Conservation (phyloP, 805 yeast species). For the Wickerhamiella bombiphila region DNA sequence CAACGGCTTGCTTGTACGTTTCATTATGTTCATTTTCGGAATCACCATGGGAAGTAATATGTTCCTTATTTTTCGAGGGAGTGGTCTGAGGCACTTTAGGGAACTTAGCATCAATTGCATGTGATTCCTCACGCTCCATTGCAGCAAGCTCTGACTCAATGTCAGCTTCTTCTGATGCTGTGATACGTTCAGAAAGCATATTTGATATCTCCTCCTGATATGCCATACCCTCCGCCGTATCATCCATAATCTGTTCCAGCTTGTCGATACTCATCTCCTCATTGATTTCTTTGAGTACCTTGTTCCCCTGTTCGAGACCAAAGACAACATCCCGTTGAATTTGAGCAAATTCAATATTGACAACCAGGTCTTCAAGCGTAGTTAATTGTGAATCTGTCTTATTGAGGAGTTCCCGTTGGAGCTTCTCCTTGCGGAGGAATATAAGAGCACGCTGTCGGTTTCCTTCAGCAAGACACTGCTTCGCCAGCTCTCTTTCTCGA, state of each 20-base stretch:
- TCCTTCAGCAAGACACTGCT: slow-evolving; percentile 35
- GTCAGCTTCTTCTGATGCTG: slow-evolving; percentile 26
- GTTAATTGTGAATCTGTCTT: slow-evolving; percentile 67
- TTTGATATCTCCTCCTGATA: slow-evolving; percentile 45
- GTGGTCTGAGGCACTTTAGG: too few species aligned
- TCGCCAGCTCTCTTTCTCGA: slow-evolving; percentile 49
- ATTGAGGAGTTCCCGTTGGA: slow-evolving; percentile 56
- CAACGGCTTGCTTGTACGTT: too few species aligned
- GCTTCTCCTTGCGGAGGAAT: slow-evolving; percentile 62
- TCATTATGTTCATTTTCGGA: too few species aligned
- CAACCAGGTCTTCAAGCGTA: slow-evolving; percentile 56
- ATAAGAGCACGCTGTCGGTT: slow-evolving; percentile 50
- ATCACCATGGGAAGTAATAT: too few species aligned
- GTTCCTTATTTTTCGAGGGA: too few species aligned
- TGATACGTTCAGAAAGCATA: slow-evolving; percentile 24
- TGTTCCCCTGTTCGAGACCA: slow-evolving; percentile 71
- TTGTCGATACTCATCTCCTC: slow-evolving; percentile 60
- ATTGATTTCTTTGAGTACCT: slow-evolving; percentile 60
- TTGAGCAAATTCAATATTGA: slow-evolving; percentile 64
- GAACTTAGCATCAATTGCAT: too few species aligned
- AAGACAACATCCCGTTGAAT: slow-evolving; percentile 73
- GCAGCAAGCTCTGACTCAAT: slow-evolving; percentile 17
- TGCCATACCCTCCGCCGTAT: slow-evolving; percentile 62
- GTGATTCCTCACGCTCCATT: too few species aligned
- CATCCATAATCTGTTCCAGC: slow-evolving; percentile 74